Percentiles rank a stretch among this genome's conserved stretches.
phyloP scores from a whole-genome alignment of 2,329 filamentous ascomycete genomes.

The Geosmithia flava region DNA sequence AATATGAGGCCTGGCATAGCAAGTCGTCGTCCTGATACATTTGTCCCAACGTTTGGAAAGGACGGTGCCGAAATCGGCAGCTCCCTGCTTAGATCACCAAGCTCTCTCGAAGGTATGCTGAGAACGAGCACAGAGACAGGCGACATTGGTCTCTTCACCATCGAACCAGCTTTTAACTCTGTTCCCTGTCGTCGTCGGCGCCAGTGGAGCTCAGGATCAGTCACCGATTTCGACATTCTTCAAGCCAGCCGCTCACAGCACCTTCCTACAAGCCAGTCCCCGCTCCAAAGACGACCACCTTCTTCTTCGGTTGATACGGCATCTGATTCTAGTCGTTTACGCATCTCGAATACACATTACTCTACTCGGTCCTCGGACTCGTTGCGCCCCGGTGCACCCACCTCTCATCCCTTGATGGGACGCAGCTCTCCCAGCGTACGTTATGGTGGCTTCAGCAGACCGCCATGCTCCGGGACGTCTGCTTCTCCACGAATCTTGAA shows the following conservation, averaged over 20 bases:
- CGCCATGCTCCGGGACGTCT: not conserved
- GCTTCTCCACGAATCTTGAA: not conserved
- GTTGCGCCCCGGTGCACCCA: slow-evolving; percentile 29
- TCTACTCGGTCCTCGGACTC: slow-evolving; percentile 26
- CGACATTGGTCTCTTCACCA: slow-evolving; percentile 50
- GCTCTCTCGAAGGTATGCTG: slow-evolving; percentile 50
- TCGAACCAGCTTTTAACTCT: slow-evolving; percentile 20
- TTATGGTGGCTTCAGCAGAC: not conserved
- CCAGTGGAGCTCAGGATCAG: slow-evolving; percentile 12
- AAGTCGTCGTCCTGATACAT: too few species aligned
- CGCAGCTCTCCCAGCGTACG: not conserved
- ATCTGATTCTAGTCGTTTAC: slow-evolving; percentile 44
- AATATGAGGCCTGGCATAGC: not conserved
- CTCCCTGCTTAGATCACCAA: slow-evolving; percentile 32
- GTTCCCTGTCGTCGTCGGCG: slow-evolving; percentile 15
- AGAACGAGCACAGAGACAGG: slow-evolving; percentile 54
- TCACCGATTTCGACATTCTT: slow-evolving; percentile 14
- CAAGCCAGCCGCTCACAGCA: slow-evolving; percentile 18
- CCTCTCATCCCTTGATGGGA: slow-evolving; percentile 36
- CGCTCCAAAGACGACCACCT: slow-evolving; percentile 28
- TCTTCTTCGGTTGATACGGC: slow-evolving; percentile 34
- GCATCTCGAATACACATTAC: slow-evolving; percentile 35
- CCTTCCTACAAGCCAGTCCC: slow-evolving; percentile 3
- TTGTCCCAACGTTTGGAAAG: too few species aligned
- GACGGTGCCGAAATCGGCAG: slow-evolving; percentile 30